Percentiles rank a stretch among this genome's conserved stretches.
phyloP scores from a whole-genome alignment of 805 yeast species.

The Hanseniaspora lachancei region DNA sequence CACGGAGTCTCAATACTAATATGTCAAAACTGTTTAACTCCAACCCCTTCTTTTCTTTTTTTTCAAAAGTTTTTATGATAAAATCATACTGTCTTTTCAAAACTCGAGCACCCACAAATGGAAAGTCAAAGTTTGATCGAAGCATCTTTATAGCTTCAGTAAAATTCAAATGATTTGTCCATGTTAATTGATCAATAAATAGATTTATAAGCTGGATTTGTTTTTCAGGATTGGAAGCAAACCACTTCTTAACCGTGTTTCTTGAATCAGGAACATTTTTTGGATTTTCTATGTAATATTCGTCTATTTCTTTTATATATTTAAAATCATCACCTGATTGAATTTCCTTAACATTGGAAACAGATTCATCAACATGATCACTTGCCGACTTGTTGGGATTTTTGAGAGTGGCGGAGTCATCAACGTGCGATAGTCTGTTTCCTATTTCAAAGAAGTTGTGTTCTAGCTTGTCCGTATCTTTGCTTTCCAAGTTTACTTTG shows the following conservation, averaged over 20 bases:
- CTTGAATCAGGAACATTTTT: conserved; percentile 6
- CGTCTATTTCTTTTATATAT: background rate
- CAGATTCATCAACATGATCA: background rate
- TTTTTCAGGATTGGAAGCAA: conserved; percentile 4
- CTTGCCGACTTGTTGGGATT: background rate
- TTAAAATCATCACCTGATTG: background rate
- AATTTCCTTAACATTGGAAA: background rate
- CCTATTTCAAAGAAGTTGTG: background rate
- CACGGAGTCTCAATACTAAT: background rate
- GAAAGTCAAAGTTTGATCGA: conserved; percentile 10
- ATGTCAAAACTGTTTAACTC: background rate
- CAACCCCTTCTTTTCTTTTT: background rate
- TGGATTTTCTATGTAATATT: background rate
- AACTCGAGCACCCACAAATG: conserved; percentile 11
- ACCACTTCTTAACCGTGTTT: conserved; percentile 12
- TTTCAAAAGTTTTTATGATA: background rate
- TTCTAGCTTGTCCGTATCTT: background rate
- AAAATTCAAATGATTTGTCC: conserved; percentile 14
- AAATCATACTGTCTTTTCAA: conserved; percentile 10
- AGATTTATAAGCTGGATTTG: conserved; percentile 8
- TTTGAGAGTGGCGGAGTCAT: background rate
- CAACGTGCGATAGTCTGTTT: background rate
- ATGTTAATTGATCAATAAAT: conserved; percentile 13
- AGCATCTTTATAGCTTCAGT: conserved; percentile 13
- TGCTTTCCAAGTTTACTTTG: background rate